These are phyloP conservation scores for Fennellomyces sp. DNA, from an alignment of 371 early-diverging fungal species.

Conservation along the genomic window DNA sequence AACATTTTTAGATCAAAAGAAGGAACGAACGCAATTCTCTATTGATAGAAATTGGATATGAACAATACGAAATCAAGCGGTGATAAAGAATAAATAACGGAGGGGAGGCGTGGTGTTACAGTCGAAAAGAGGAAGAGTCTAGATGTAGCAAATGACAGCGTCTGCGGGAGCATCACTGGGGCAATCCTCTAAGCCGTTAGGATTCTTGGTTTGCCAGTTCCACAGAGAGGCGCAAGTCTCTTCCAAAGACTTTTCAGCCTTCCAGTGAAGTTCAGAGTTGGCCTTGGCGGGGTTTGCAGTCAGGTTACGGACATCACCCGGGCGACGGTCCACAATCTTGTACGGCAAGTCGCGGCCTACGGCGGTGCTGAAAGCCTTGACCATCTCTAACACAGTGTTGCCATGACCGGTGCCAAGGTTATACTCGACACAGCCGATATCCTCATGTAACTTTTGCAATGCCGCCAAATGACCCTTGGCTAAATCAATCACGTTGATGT, in stretches of 20 bases:
- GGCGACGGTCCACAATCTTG: slow-evolving; percentile 66
- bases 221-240: slow-evolving; percentile 85
- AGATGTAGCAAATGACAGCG: slow-evolving; percentile 29
- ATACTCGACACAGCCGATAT: slow-evolving; percentile 67
- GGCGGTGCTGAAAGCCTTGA: slow-evolving; percentile 74
- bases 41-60: too few relatives aligned
- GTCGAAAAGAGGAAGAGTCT: too few relatives aligned
- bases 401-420: slow-evolving; percentile 92
- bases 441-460: slow-evolving; percentile 63
- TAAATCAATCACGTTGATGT: slow-evolving; percentile 90
- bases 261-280: slow-evolving; percentile 73
- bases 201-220: slow-evolving; percentile 82
- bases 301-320: slow-evolving; percentile 87
- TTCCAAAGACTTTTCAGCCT: slow-evolving; percentile 63
- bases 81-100: too few relatives aligned
- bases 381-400: slow-evolving; percentile 87
- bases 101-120: too few relatives aligned
- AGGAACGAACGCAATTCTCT: too few relatives aligned
- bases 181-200: slow-evolving; percentile 59
- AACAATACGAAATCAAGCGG: too few relatives aligned
- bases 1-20: too few relatives aligned
- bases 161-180: slow-evolving; percentile 47
- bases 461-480: slow-evolving; percentile 88
- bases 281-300: slow-evolving; percentile 80
- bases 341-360: slow-evolving; percentile 70